Evolutionary conservation across 768 basidiomycete species (phyloP).

Genomic region (Pleurotus salmoneostramineus): DNA sequence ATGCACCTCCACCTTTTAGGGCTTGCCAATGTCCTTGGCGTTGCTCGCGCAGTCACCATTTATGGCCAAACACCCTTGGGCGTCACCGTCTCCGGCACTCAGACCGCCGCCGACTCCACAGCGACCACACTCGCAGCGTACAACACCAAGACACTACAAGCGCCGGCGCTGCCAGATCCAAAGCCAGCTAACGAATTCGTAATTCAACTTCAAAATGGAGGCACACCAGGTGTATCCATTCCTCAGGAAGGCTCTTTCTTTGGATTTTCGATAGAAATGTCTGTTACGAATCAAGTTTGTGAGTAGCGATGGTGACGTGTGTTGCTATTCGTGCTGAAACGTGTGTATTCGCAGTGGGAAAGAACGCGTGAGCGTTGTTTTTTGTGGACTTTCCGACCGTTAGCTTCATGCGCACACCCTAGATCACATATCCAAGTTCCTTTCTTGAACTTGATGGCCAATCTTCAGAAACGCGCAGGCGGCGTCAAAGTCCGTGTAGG

Average conservation of each 20-base stretch:
- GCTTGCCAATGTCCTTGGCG: constrained; percentile 8
- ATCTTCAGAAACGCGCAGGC: constrained; percentile 53
- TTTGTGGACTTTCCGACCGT: neutral
- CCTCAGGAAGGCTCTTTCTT: constrained; percentile 39
- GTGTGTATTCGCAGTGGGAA: constrained; percentile 22
- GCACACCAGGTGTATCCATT: constrained; percentile 30
- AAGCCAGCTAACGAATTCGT: constrained; percentile 37
- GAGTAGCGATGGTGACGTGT: constrained; percentile 19
- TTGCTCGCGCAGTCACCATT: constrained; percentile 24
- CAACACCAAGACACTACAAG: constrained; percentile 42
- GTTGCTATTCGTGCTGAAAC: neutral
- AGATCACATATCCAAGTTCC: constrained; percentile 48
- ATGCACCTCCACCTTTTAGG: constrained; percentile 5
- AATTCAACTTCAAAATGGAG: constrained; percentile 36
- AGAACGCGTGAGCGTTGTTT: constrained; percentile 23
- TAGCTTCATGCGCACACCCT: neutral
- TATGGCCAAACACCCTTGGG: constrained; percentile 27
- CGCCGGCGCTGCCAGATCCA: constrained; percentile 50
- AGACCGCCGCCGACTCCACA: constrained; percentile 29
- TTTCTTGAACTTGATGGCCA: constrained; percentile 65
- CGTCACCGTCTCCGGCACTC: constrained; percentile 13
- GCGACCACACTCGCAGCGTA: constrained; percentile 52
- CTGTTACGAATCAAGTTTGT: constrained; percentile 50
- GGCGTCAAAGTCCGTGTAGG: constrained; percentile 55
- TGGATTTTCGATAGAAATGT: constrained; percentile 61